Conservation (phyloP, 73 alveolate genomes). For the Symbiodinium natans region DNA sequence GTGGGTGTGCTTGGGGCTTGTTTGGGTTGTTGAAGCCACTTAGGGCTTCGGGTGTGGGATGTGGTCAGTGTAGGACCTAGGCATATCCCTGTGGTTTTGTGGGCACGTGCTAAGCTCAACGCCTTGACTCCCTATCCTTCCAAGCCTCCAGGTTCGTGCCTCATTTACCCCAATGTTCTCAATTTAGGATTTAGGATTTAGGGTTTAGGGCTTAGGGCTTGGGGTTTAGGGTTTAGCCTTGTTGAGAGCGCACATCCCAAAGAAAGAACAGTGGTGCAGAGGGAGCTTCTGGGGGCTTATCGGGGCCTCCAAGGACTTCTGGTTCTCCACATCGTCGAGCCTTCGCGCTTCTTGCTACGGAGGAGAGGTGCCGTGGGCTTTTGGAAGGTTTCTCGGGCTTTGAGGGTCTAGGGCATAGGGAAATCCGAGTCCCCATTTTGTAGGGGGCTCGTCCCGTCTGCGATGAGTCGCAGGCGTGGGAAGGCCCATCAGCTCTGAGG, state of each 20-base stretch:
- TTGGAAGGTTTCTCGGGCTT: background rate
- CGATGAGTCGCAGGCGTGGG: constrained; percentile 1
- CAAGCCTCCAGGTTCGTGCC: too few species aligned
- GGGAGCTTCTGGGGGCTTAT: too few species aligned
- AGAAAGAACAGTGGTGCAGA: too few species aligned
- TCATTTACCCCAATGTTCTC: too few species aligned
- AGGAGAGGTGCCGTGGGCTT: background rate
- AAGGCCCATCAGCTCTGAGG: constrained; percentile 73
- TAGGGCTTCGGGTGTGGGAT: background rate
- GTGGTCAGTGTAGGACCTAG: background rate
- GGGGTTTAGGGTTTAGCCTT: too few species aligned
- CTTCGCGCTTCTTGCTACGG: too few species aligned
- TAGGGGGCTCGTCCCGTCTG: background rate
- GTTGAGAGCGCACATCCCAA: too few species aligned
- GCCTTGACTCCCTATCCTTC: too few species aligned
- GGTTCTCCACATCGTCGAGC: constrained; percentile 47
- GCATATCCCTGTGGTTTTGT: background rate
- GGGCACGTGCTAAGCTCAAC: too few species aligned
- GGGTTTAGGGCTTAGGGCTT: too few species aligned
- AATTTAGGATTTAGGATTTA: too few species aligned
- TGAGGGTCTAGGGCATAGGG: background rate
- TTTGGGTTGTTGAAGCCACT: background rate
- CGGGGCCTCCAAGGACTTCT: constrained; percentile 74
- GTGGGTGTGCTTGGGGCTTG: background rate
- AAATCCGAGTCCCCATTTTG: background rate